phyloP scores from a whole-genome alignment of 2,329 filamentous ascomycete genomes.

The Aspergillus ochraceoroseus region DNA sequence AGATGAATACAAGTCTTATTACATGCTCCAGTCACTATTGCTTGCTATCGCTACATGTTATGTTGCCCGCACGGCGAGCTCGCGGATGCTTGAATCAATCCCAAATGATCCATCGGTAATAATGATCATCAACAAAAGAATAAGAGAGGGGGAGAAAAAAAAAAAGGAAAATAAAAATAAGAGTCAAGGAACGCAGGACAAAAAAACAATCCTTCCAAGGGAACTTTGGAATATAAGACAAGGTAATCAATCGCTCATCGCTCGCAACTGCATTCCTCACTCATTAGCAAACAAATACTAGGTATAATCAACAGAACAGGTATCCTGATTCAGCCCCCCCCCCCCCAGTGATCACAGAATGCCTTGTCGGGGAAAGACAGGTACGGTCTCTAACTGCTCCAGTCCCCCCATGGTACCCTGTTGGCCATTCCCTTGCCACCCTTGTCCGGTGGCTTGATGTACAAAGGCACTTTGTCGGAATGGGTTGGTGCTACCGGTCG shows the following conservation, averaged over 20 bases:
- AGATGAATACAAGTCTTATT: too few relatives aligned
- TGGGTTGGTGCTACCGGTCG: conserved; percentile 87
- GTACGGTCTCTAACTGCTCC: conserved; percentile 71
- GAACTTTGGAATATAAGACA: too few relatives aligned
- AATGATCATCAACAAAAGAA: conserved; percentile 5
- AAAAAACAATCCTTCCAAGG: too few relatives aligned
- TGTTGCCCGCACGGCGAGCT: conserved; percentile 19
- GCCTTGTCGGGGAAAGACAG: conserved; percentile 78
- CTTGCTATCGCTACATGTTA: conserved; percentile 19
- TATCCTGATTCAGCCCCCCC: not conserved
- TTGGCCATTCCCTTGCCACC: conserved; percentile 72
- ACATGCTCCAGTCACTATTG: conserved; percentile 11
- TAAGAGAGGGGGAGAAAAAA: conserved; percentile 3
- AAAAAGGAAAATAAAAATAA: conserved; percentile 2
- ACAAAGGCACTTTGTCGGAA: conserved; percentile 89
- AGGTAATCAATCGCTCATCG: too few relatives aligned
- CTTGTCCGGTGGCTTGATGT: conserved; percentile 79
- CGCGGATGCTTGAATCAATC: conserved; percentile 12
- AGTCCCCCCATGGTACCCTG: conserved; percentile 71
- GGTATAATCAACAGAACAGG: not conserved
- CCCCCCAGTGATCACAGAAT: conserved; percentile 25
- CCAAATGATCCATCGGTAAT: conserved; percentile 8
- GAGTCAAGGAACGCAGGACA: not conserved
- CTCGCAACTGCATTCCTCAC: too few relatives aligned
- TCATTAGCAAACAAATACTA: too few relatives aligned